phyloP scores from a whole-genome alignment of 768 basidiomycete genomes.

The Leccinum fibrillosum region DNA sequence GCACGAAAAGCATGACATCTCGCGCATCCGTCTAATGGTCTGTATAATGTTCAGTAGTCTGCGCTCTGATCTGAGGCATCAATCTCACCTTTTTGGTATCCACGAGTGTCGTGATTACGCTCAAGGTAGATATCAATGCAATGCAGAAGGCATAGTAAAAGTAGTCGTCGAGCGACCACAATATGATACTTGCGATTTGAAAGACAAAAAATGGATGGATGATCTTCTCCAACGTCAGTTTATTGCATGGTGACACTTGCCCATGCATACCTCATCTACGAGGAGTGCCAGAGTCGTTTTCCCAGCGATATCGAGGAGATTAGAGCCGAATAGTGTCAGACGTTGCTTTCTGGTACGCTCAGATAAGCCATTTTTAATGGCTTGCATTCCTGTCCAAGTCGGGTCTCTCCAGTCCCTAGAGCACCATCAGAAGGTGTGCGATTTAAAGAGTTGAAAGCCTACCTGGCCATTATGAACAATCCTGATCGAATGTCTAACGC shows the following conservation, averaged over 20 bases:
- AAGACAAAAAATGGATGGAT: constrained; percentile 99
- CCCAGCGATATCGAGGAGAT: constrained; percentile 86
- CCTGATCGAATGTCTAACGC: constrained; percentile 83
- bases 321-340: constrained; percentile 71
- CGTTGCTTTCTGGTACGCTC: constrained; percentile 59
- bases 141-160: constrained; percentile 98
- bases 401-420: constrained; percentile 88
- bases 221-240: constrained; percentile 44
- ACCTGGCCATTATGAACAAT: constrained; percentile 81
- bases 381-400: constrained; percentile 57
- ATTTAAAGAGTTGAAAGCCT: constrained; percentile 3
- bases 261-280: constrained; percentile 76
- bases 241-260: neutral
- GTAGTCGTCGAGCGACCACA: constrained; percentile 96
- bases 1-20: constrained; percentile 92
- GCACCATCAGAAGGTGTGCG: constrained; percentile 5
- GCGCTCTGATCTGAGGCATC: neutral
- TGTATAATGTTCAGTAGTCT: constrained; percentile 29
- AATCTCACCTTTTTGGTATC: constrained; percentile 82
- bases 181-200: constrained; percentile 89
- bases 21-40: constrained; percentile 92
- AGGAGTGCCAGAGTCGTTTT: constrained; percentile 77
- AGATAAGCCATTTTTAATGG: constrained; percentile 65
- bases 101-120: constrained; percentile 80
- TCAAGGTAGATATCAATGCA: constrained; percentile 81